Conservation (phyloP, 192 early-diverging fungal genomes). For the Phycomyces nitens region DNA sequence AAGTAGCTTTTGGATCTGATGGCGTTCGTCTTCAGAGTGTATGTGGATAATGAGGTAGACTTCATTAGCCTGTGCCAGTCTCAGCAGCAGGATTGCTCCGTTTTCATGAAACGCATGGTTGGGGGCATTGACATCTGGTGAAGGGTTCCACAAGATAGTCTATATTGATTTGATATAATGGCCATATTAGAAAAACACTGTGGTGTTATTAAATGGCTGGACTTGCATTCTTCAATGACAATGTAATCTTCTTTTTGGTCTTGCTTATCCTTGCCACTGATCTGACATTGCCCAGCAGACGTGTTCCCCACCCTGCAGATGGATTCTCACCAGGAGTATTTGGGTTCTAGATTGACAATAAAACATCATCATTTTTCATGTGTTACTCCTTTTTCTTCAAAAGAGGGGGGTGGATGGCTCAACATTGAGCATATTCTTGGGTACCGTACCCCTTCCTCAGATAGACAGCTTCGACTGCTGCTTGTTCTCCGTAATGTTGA, state of each 20-base stretch:
- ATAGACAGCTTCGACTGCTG: not conserved
- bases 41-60: slow-evolving; percentile 58
- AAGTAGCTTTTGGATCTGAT: slow-evolving; percentile 49
- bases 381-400: too few species aligned
- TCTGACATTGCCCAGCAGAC: slow-evolving; percentile 17
- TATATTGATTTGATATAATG: slow-evolving; percentile 36
- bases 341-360: too few species aligned
- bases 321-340: too few species aligned
- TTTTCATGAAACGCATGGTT: slow-evolving; percentile 71
- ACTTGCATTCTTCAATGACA: slow-evolving; percentile 60
- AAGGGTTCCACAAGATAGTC: slow-evolving; percentile 80
- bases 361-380: too few species aligned
- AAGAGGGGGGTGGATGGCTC: not conserved
- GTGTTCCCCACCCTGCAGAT: slow-evolving; percentile 27
- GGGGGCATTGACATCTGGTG: slow-evolving; percentile 57
- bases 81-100: slow-evolving; percentile 48
- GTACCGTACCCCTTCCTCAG: not conserved
- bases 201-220: too few species aligned
- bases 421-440: too few species aligned
- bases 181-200: not conserved
- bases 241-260: slow-evolving; percentile 51
- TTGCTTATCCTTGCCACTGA: slow-evolving; percentile 20
- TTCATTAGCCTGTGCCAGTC: slow-evolving; percentile 45
- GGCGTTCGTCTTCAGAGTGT: slow-evolving; percentile 51
- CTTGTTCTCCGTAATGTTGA: not conserved